These are phyloP conservation scores for Aspergillus avenaceus DNA, from an alignment of 495 filamentous ascomycete genomes.

Conservation along the genomic window DNA sequence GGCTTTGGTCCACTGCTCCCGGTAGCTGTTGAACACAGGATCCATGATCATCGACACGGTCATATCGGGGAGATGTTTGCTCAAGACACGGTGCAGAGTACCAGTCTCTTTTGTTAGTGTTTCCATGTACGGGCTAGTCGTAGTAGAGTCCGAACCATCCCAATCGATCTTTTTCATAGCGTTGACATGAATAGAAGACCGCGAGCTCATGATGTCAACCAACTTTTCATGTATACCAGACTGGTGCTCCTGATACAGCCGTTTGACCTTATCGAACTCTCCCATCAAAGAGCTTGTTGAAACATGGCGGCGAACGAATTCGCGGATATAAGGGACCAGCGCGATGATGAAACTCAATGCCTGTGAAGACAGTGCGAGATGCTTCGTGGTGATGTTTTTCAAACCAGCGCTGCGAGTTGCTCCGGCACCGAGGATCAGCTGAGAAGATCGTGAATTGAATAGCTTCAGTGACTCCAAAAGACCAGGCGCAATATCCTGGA, in stretches of 20 bases:
- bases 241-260: constrained; percentile 89
- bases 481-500: constrained; percentile 70
- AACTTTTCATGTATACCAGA: constrained; percentile 91
- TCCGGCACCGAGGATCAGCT: constrained; percentile 92
- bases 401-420: constrained; percentile 87
- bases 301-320: constrained; percentile 80
- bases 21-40: constrained; percentile 83
- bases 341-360: constrained; percentile 83
- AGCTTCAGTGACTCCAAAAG: constrained; percentile 74
- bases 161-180: constrained; percentile 74
- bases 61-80: constrained; percentile 75
- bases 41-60: constrained; percentile 83
- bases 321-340: constrained; percentile 84
- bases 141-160: constrained; percentile 47
- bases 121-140: constrained; percentile 79
- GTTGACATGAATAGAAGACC: constrained; percentile 66
- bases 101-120: constrained; percentile 83
- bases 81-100: constrained; percentile 82
- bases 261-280: constrained; percentile 90
- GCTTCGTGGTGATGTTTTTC: constrained; percentile 94
- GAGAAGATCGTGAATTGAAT: constrained; percentile 90
- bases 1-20: constrained; percentile 73
- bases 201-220: constrained; percentile 88
- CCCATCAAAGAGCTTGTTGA: constrained; percentile 62
- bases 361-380: constrained; percentile 89